Evolutionary conservation across 768 basidiomycete species (phyloP), one percentile per base, ranked within the genome.

Genomic region (Pleurotus pulmonarius): DNA sequence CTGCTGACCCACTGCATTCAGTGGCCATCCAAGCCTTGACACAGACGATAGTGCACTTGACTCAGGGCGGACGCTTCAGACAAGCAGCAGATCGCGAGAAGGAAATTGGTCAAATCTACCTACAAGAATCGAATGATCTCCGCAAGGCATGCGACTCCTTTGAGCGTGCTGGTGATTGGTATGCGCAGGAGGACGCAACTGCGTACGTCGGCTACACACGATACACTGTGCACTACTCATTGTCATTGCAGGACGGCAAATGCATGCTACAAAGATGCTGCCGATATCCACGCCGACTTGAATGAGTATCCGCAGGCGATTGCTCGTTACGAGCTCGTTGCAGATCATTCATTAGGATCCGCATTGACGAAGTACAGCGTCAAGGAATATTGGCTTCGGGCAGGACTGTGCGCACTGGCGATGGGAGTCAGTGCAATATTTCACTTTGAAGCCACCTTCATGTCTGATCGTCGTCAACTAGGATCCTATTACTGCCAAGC

Each of bases 71-170:
- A 51, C 86, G 94, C 56, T 99, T 98, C 78, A 79, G 97, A 51
- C 97, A 99, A 70, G 97, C 97, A 18, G 97, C 96, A 5, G 97
- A 99, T 71, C 78, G 97, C 64, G 94, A 98, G 79, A 98, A 96
- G 73, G 91, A 98, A 75, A 95, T 98, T 61, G 97, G 87, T 2
- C 88, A 92, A 67, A 94, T 98, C 60, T 88, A 93, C 72, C 81
- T 94, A n/a, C 86, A 91, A 59, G 90, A 93, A 61, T 73, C 78
- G 43, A 77, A 85, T 63, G 90, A 97, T 70, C 74, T 95, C 29
- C 81, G 82, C 12, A 89, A 86, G 63, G 94, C 94, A 54, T 92
- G 92, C 65, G 94, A 98, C 58, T 93, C 92, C 72, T 94, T 86
- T 63, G 88, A 88, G 67, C 79, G 89, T 48, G 97, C 97, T 11